Conservation (phyloP, 2,329 filamentous ascomycete species). For the Fusarium concolor region DNA sequence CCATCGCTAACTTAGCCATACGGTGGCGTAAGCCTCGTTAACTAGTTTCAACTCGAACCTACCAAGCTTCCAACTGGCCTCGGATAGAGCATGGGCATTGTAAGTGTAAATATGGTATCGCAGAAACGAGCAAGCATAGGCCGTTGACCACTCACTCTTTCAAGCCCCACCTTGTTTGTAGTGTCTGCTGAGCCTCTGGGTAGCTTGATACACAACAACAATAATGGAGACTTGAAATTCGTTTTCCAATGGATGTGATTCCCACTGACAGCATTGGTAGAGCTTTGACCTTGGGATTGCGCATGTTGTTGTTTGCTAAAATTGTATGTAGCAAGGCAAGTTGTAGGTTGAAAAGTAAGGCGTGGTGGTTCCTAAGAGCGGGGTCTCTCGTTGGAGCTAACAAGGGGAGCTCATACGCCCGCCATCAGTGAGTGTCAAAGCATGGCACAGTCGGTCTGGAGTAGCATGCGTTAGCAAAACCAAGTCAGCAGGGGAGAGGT, state of each 20-base stretch:
- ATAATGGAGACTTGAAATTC: neutral
- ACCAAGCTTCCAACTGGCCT: neutral
- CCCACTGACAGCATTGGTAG: too few relatives aligned
- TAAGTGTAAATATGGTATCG: neutral
- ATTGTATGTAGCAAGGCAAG: neutral
- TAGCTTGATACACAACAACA: neutral
- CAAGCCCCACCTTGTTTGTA: slow-evolving; percentile 4
- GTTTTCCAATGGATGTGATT: neutral
- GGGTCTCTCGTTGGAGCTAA: slow-evolving; percentile 7
- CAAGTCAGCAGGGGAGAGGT: neutral
- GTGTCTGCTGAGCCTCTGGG: slow-evolving; percentile 13
- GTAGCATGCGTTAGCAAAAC: neutral
- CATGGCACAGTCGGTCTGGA: neutral
- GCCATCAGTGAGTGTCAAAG: neutral
- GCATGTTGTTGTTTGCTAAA: neutral
- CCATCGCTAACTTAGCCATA: neutral
- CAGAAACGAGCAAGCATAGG: neutral
- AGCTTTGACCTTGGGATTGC: neutral
- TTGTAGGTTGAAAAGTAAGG: neutral
- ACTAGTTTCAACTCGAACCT: neutral
- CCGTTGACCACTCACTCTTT: neutral
- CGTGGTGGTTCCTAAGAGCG: neutral
- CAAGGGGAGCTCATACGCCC: neutral
- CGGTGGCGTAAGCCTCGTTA: neutral
- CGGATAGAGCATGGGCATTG: neutral